These are phyloP conservation scores for Suillus luteus DNA, from an alignment of 768 basidiomycete genomes.

Conservation along the genomic window DNA sequence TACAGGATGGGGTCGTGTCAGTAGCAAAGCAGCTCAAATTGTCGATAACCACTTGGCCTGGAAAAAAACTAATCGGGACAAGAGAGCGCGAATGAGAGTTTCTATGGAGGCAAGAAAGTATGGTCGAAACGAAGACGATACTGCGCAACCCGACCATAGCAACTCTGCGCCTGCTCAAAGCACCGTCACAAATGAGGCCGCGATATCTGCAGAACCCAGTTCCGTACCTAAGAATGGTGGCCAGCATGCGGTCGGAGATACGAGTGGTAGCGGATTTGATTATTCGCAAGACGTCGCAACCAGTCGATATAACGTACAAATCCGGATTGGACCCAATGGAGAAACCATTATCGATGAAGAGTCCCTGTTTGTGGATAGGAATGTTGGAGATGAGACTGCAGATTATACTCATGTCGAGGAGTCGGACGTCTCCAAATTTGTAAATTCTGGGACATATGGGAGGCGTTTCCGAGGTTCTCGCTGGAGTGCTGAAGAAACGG, in stretches of 20 bases:
- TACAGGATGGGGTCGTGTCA: conserved; percentile 76
- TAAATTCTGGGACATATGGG: conserved; percentile 81
- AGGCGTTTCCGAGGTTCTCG: conserved; percentile 80
- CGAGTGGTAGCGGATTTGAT: conserved; percentile 65
- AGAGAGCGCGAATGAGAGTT: conserved; percentile 60
- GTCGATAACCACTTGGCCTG: conserved; percentile 69
- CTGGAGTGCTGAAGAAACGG: conserved; percentile 91
- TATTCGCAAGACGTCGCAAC: conserved; percentile 65
- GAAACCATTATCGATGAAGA: conserved; percentile 87
- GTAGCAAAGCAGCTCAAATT: conserved; percentile 74
- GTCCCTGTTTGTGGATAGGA: conserved; percentile 77
- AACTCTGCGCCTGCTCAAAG: conserved; percentile 14
- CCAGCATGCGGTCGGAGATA: conserved; percentile 35
- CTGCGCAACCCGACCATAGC: conserved; percentile 29
- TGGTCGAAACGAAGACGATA: conserved; percentile 55
- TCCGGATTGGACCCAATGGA: conserved; percentile 85
- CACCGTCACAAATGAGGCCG: conserved; percentile 9
- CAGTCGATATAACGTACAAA: conserved; percentile 81
- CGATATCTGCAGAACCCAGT: conserved; percentile 20
- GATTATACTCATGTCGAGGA: conserved; percentile 80
- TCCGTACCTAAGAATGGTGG: conserved; percentile 4
- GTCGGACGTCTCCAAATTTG: conserved; percentile 81
- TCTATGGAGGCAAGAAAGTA: conserved; percentile 77
- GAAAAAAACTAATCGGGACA: conserved; percentile 70
- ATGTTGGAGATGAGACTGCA: conserved; percentile 64